Evolutionary conservation across 495 filamentous ascomycete genomes (phyloP), one percentile per base, ranked within the genome.

Genomic region (Aspergillus haitiensis): DNA sequence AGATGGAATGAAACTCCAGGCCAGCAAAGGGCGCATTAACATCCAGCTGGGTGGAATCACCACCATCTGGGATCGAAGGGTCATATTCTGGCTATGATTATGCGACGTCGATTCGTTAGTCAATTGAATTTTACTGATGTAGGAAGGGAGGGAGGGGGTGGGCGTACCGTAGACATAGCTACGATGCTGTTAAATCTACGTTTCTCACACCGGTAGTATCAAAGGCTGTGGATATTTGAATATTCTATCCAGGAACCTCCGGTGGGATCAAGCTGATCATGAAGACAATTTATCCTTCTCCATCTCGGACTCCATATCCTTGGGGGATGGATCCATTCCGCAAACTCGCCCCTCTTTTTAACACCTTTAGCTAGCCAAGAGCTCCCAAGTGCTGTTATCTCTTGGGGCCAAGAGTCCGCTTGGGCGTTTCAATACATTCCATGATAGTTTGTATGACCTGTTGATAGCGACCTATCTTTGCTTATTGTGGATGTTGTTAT

Each of bases 1-100:
- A 84, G 58, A 70, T 70, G 61, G 81, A 80, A 58, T 85, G 77
- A 66, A 73, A 80, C 58, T 80, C 77, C 48, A 76, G 66, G 33
- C 82, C 82, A 9, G 57, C 60, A 60, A 77, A 82, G 62, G 81
- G 79, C 11, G 72, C 71, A 57, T 83, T 83, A 33, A 83, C 80
- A 57, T 83, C 75, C 21, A 81, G 63, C 34, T 73, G 62, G 6
- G 70, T 59, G 12, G 78, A 71, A 58, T 82, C 68, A 34, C 80
- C 80, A 8, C 80, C 79, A 15, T 72, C 67, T 4, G 80, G 76
- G 27, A 67, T 68, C 18, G 76, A 77, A 35, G 70, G 64, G 64
- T 81, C 72, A 64, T 70, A 78, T 42, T 65, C 64, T 9, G 74
- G 76, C 75, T 79, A 50, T 42, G 27, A 3, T 27, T 27, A 27